Percentiles rank a stretch among this genome's conserved stretches.
Conservation (phyloP, 345 rosid genomes). For the Gossypium mustelinum region DNA sequence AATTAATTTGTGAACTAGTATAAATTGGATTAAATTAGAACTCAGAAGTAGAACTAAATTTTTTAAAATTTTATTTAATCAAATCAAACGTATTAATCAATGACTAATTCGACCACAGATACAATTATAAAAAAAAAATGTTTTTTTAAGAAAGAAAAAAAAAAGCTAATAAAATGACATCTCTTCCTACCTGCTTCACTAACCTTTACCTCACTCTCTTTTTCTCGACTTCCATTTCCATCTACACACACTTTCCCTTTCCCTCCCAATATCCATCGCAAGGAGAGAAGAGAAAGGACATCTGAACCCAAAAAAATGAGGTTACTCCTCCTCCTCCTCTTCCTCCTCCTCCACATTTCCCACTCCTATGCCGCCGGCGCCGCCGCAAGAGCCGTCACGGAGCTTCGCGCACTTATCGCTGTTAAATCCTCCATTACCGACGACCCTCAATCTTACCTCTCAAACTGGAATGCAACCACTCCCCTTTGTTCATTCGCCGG, state of each 20-base stretch:
- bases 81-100: too few species aligned
- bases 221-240: neutral
- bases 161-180: conserved; percentile 28
- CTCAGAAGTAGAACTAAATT: rapidly evolving
- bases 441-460: conserved; percentile 47
- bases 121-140: too few species aligned
- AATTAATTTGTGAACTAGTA: too few species aligned
- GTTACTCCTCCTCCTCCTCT: conserved; percentile 24
- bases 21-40: too few species aligned
- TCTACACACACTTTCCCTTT: neutral
- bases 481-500: conserved; percentile 58
- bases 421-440: conserved; percentile 62
- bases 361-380: conserved; percentile 4
- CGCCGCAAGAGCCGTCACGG: conserved; percentile 42
- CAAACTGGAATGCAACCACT: conserved; percentile 58
- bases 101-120: too few species aligned
- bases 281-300: conserved; percentile 8
- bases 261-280: conserved; percentile 9
- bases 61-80: too few species aligned
- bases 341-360: conserved; percentile 43
- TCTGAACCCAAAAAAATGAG: conserved; percentile 36
- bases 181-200: conserved; percentile 7
- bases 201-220: neutral
- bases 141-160: neutral
- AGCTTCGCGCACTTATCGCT: conserved; percentile 64